Base-by-base conservation (phyloP, 2,329 filamentous ascomycete genomes). In the Sphaerulina populicola region DNA sequence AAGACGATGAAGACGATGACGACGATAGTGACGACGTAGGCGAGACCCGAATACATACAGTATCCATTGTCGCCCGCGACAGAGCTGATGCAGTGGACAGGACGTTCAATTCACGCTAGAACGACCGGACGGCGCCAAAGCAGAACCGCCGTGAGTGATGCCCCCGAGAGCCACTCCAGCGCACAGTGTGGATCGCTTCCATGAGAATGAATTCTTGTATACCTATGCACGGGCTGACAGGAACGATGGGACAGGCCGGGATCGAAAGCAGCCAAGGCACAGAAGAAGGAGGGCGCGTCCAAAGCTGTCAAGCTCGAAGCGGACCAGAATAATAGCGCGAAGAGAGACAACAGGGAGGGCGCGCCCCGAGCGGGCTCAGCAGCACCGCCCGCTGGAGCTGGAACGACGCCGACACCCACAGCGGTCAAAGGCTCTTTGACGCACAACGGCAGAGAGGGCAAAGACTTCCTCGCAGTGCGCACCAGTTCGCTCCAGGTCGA, bases 401-500 rank as follows among this genome's bases (percentile, higher is more conserved):
- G 23, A 3, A 27, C 23, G 6, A 27, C 23, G 23, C 23, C 23
- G 23, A 12, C 35, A 37, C 23, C 39, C 15, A 51, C 53, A 37
- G 51, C 56, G 40, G 51, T 69, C 69, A 45, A 60, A 63, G 52
- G 63, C 61, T 53, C 62, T 66, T 58, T 64, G 31, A 64, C 60
- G 37, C 66, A 80, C 72, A 69, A 77, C 72, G 69, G 74, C 55
- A 63, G 63, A 53, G 61, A 66, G 56, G 78, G 81, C 44, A 79
- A 80, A 72, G 83, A 60, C 73, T 93, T 67, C 73, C 88, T 68
- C 73, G 85, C 77, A 36, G 69, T 80, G 29, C 77, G 75, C 37
- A 90, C 85, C 52, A 95, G 89, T 10, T 90, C 81, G 44, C 79
- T 97, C 56, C 87, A 97, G 64, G 79, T 96, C 48, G 82, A 94